A percentile compares a stretch with the other conserved stretches of the same genome.
Evolutionary conservation across 2,329 filamentous ascomycete species (phyloP).

Genomic region (Sporothrix euskadiensis): DNA sequence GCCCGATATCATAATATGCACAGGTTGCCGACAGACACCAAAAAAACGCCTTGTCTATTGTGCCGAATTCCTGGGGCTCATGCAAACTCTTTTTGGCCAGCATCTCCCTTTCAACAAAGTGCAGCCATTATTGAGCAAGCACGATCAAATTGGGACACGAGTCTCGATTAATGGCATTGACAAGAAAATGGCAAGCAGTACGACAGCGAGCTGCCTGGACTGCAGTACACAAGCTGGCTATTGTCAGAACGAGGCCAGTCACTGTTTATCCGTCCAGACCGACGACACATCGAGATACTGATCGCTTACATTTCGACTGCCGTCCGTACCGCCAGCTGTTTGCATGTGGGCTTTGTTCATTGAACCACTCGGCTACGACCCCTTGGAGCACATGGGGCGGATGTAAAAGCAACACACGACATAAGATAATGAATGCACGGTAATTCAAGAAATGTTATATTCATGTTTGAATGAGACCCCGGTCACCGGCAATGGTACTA

Average conservation of each 20-base stretch:
- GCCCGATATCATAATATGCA: neutral
- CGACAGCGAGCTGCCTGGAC: neutral
- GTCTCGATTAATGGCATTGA: neutral
- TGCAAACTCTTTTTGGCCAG: neutral
- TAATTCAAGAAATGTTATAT: neutral
- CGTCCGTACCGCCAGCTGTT: neutral
- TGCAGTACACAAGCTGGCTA: neutral
- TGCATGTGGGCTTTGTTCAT: neutral
- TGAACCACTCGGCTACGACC: neutral
- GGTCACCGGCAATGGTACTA: neutral
- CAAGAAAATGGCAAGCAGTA: neutral
- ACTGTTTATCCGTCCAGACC: neutral
- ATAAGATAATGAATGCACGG: neutral
- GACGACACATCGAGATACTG: slow-evolving; percentile 21
- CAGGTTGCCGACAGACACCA: neutral
- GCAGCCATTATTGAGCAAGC: neutral
- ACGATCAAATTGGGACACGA: neutral
- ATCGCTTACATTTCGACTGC: neutral
- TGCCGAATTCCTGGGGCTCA: neutral
- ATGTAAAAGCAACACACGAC: neutral
- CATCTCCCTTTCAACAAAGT: neutral
- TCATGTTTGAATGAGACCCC: neutral
- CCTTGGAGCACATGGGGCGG: neutral
- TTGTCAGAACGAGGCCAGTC: neutral
- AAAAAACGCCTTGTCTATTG: slow-evolving; percentile 7